Base-by-base conservation (phyloP, 1,284 basidiomycete species). In the Paramarasmius palmivorus region DNA sequence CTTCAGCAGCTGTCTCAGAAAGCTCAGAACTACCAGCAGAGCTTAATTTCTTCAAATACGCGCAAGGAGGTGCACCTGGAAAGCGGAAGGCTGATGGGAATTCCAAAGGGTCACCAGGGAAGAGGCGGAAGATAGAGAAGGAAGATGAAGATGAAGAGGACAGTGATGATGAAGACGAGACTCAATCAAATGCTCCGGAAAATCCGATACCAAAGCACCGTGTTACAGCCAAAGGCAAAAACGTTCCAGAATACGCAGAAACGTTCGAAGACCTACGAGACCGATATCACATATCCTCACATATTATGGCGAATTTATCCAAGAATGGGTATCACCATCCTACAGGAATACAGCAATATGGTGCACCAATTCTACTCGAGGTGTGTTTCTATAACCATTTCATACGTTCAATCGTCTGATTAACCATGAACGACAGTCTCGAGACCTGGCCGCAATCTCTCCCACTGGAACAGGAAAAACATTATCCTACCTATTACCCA, bases 391-490 rank as follows among this genome's bases (percentile, higher is more conserved):
- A 20, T 35, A 29, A 51, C n/a, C 9, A 50, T n/a, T n/a, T n/a
- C n/a, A n/a, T n/a, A n/a, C n/a, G n/a, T n/a, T n/a, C n/a, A n/a
- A n/a, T n/a, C n/a, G n/a, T n/a, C n/a, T n/a, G n/a, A n/a, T n/a
- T n/a, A n/a, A n/a, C n/a, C n/a, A n/a, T n/a, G n/a, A n/a, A n/a
- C n/a, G n/a, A n/a, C 50, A 89, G 82, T 78, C 73, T 54, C 83
- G 90, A 53, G 93, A 98, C 69, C 78, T 96, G 19, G 86, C 92
- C 58, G 95, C 93, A 22, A 90, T 97, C 25, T 95, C 95, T 1
- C 95, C 95, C 0, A 98, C 95, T 0, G 95, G 95, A 52, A 95
- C 92, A 4, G 95, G 95, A 54, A 98, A 98, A 75, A 98, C 95
- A 0, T 75, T 97, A 4, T 84, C 93, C 1, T 98, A 96, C 70